Evolutionary conservation across 1,139 yeast genomes (phyloP).

Genomic region (Nakaseomyces kungkrabaensis): DNA sequence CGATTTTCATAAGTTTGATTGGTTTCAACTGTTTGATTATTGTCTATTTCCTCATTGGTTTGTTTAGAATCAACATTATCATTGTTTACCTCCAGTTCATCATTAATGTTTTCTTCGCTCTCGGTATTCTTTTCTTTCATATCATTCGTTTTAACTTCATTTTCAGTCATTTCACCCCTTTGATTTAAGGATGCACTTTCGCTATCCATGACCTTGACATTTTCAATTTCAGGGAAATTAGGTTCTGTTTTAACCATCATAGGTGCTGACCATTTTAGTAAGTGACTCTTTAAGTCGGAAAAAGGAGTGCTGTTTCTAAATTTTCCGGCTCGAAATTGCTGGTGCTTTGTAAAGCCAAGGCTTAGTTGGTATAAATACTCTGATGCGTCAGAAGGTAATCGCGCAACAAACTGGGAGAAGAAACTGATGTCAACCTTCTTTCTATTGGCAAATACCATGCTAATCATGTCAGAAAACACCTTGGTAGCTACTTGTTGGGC

Average conservation of each 20-base stretch:
- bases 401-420: not conserved
- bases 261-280: not conserved
- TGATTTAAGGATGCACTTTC: no score
- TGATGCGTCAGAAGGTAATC: not conserved
- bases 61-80: no score
- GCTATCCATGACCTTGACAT: no score
- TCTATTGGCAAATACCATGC: not conserved
- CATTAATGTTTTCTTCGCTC: no score
- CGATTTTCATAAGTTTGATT: no score
- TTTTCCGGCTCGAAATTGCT: not conserved
- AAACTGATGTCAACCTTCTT: constrained; percentile 1
- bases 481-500: not conserved
- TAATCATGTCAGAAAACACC: not conserved
- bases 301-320: not conserved
- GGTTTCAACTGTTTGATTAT: no score
- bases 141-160: no score
- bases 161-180: no score
- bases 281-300: not conserved
- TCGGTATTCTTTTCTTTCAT: no score
- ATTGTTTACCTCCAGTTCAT: no score
- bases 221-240: no score
- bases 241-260: not conserved
- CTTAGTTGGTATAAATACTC: not conserved
- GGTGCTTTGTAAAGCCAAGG: not conserved
- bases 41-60: no score